Evolutionary conservation across 1,284 basidiomycete genomes (phyloP).

Genomic region (Sporisorium reilianum): DNA sequence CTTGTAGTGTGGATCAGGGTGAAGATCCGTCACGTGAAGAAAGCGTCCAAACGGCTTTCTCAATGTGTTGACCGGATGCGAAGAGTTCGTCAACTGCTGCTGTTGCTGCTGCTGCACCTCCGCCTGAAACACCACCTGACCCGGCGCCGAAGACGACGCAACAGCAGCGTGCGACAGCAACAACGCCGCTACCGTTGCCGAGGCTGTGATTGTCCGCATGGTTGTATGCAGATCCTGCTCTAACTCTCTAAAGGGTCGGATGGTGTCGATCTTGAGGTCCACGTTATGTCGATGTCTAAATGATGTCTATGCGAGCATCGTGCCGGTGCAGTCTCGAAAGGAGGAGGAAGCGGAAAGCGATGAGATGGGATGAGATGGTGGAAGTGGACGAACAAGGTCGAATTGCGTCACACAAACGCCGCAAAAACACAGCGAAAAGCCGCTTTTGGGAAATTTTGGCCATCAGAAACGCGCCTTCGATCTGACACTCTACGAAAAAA

Average conservation of each 20-base stretch:
- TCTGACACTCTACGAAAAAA: conserved; percentile 2
- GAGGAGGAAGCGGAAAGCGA: neutral
- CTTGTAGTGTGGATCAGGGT: conserved; percentile 79
- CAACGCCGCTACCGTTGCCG: conserved; percentile 18
- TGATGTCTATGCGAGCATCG: conserved; percentile 11
- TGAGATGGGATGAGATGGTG: conserved; percentile 7
- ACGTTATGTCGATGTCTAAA: neutral
- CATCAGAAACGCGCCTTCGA: neutral
- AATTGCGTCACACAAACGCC: conserved; percentile 2
- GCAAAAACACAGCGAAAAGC: neutral
- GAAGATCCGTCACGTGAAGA: conserved; percentile 82
- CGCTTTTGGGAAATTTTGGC: neutral
- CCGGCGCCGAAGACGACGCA: conserved; percentile 2
- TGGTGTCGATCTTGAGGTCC: neutral
- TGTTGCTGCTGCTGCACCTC: conserved; percentile 4
- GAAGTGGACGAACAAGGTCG: neutral
- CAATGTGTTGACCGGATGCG: neutral
- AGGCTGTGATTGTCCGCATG: conserved; percentile 8
- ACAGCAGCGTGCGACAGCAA: conserved; percentile 11
- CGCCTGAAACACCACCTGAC: conserved; percentile 22
- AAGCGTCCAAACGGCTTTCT: conserved; percentile 75
- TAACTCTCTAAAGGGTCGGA: neutral
- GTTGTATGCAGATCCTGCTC: neutral
- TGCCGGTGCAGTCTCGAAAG: neutral
- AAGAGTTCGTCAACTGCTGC: neutral